Evolutionary conservation across 768 basidiomycete genomes (phyloP).

Genomic region (Pluteus cervinus): DNA sequence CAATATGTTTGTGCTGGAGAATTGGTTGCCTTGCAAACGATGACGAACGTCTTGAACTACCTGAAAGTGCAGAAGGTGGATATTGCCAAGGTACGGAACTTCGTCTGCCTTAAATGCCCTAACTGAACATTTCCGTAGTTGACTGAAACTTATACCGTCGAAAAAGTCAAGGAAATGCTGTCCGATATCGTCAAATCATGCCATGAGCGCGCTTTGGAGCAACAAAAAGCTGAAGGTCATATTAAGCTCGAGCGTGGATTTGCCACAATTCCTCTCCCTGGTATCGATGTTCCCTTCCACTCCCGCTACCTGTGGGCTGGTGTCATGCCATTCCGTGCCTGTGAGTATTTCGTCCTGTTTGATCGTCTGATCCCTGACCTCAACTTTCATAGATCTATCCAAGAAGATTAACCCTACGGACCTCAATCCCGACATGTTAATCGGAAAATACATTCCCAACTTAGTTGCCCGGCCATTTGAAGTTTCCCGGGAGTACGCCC

Average conservation of each 20-base stretch:
- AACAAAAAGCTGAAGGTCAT: slow-evolving; percentile 77
- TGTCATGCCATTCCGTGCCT: slow-evolving; percentile 95
- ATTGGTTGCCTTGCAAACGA: slow-evolving; percentile 83
- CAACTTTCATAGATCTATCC: slow-evolving; percentile 62
- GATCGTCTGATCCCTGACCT: slow-evolving; percentile 1
- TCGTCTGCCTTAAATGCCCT: slow-evolving; percentile 3
- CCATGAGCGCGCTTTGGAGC: slow-evolving; percentile 67
- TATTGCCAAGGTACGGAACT: slow-evolving; percentile 61
- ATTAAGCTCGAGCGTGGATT: slow-evolving; percentile 96
- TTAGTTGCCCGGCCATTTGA: slow-evolving; percentile 86
- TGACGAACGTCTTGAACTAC: slow-evolving; percentile 96
- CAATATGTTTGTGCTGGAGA: slow-evolving; percentile 99
- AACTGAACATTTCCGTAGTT: slow-evolving; percentile 41
- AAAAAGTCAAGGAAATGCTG: slow-evolving; percentile 96
- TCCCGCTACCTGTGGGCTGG: slow-evolving; percentile 99
- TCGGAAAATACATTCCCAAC: slow-evolving; percentile 97
- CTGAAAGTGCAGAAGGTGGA: slow-evolving; percentile 96
- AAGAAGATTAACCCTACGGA: slow-evolving; percentile 95
- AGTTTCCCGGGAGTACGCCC: slow-evolving; percentile 80
- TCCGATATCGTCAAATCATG: slow-evolving; percentile 85
- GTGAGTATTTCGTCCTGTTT: slow-evolving; percentile 40
- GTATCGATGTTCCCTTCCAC: slow-evolving; percentile 99
- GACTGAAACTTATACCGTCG: slow-evolving; percentile 80
- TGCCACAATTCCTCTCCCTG: slow-evolving; percentile 91
- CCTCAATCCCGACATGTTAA: slow-evolving; percentile 90